Base-by-base conservation (phyloP, 1,284 basidiomycete species). In the Ustilago nuda region DNA sequence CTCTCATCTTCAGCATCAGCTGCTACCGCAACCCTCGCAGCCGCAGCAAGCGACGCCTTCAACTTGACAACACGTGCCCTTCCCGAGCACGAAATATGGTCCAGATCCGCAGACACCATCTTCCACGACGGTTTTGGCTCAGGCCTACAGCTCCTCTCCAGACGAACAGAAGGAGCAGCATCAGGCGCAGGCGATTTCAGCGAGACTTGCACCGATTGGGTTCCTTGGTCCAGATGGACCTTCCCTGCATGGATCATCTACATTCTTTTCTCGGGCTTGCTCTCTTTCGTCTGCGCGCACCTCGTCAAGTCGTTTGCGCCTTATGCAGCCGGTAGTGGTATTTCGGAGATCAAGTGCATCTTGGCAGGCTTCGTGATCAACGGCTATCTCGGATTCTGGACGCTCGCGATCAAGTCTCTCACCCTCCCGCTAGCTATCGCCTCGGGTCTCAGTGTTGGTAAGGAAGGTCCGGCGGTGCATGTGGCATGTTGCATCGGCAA, bases 311-410 rank as follows among this genome's bases (percentile, higher is more conserved):
- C 91, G 4, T 91, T 97, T 81, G 95, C 96, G 2, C 95, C 92
- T 59, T 97, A 97, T 86, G 95, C 97, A 9, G 97, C 97, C 8
- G 96, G 97, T 5, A 98, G 95, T 70, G 97, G 97, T 61, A 99
- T 99, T 67, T 94, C 95, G 30, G 97, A 99, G 87, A 98, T 99
- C 87, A 99, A 99, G 85, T 98, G 95, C 86, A 98, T 99, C 79
- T 88, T 99, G 23, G 94, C 94, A 6, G 97, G 97, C 1, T 99
- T 99, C 87, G 90, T 95, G 81, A 98, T 99, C 92, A 92, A 96
- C 86, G 94, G 94, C 0, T 99, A 93, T 85, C 89, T 99, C 43
- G 92, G 94, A 12, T 91, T 93, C 69, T 91, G 92, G 86, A 99
- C 96, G 0, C 91, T 98, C 56, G 92, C 94, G 82, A 94, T 93